Evolutionary conservation across 164 flowering plant species (phyloP), one percentile per base, ranked within the genome.

Genomic region (Vitis rupestris): DNA sequence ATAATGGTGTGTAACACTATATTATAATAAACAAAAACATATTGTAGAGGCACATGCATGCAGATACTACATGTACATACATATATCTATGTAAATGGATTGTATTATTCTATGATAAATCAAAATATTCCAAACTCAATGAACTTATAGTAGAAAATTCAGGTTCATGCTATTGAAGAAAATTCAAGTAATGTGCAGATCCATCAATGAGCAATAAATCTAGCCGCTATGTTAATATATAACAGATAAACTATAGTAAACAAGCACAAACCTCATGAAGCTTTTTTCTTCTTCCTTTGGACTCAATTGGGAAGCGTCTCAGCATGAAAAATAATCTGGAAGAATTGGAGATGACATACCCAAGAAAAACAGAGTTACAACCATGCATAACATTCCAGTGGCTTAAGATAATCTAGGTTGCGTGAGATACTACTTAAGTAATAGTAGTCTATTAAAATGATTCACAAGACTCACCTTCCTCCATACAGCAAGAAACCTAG

Each of bases 261-360:
- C 63, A 61, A 29, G 29, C 44, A 55, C 79, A 69, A 9, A 91
- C 98, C 97, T 94, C 98, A 73, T 92, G 92, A 69, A 94, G 90
- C 77, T 94, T 94, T 87, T 94, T 94, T 74, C 94, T 83, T 82
- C 97, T 81, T 65, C 97, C 98, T 82, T 89, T 94, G 16, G 98
- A 94, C 78, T 92, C 98, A 70, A 89, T 88, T 8, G 97, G 98
- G 77, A 94, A 92, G 63, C 94, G 92, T 77, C 94, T 82, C 74
- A 94, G 77, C 98, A 92, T 92, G 83, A 82, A 75, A 80, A 94
- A 92, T 63, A 94, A 82, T 74, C 98, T 92, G 83, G 57, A 71
- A 61, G 31, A 54, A 69, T 13, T 12, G 23, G 37, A 47, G 1
- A 61, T n/a, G 52, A 68, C 19, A 63, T 2, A 23, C 37, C 68